These are phyloP conservation scores for Amanita muscaria DNA, from an alignment of 768 basidiomycete genomes.

Conservation along the genomic window DNA sequence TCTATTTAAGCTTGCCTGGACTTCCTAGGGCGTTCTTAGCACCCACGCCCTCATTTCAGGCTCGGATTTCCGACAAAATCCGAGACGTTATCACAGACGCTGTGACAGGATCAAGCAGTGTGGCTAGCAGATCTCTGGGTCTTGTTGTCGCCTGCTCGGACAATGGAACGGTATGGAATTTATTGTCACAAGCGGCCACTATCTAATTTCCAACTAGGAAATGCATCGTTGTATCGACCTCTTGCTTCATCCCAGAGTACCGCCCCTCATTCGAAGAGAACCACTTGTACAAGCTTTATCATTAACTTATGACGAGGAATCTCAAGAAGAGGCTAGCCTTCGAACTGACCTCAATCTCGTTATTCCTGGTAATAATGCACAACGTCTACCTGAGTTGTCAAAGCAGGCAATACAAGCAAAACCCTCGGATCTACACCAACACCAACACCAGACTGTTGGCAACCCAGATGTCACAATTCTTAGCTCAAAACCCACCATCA, in stretches of 20 bases:
- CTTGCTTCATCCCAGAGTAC: constrained; percentile 71
- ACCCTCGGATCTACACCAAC: neutral
- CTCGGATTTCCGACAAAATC: constrained; percentile 34
- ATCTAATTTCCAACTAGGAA: constrained; percentile 9
- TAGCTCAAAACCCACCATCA: neutral
- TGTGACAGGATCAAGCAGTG: constrained; percentile 44
- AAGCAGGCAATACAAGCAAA: neutral
- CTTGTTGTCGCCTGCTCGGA: constrained; percentile 37
- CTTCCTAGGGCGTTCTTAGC: constrained; percentile 49
- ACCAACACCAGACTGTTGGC: neutral
- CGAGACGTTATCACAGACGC: constrained; percentile 40
- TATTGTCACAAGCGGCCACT: neutral
- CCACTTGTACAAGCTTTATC: constrained; percentile 55
- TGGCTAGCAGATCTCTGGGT: constrained; percentile 52
- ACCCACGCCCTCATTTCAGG: constrained; percentile 39
- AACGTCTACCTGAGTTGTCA: neutral
- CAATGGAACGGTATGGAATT: neutral
- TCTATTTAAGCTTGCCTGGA: constrained; percentile 47
- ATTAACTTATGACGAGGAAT: constrained; percentile 55
- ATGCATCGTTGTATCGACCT: constrained; percentile 40
- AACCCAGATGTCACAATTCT: neutral
- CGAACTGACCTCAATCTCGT: constrained; percentile 34
- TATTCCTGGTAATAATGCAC: constrained; percentile 7
- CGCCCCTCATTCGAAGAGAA: constrained; percentile 61
- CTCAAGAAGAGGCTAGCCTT: constrained; percentile 47